Percentiles rank a stretch among this genome's conserved stretches.
These are phyloP conservation scores for Uncinocarpus reesii DNA, from an alignment of 2,329 filamentous ascomycete species.

Conservation along the genomic window DNA sequence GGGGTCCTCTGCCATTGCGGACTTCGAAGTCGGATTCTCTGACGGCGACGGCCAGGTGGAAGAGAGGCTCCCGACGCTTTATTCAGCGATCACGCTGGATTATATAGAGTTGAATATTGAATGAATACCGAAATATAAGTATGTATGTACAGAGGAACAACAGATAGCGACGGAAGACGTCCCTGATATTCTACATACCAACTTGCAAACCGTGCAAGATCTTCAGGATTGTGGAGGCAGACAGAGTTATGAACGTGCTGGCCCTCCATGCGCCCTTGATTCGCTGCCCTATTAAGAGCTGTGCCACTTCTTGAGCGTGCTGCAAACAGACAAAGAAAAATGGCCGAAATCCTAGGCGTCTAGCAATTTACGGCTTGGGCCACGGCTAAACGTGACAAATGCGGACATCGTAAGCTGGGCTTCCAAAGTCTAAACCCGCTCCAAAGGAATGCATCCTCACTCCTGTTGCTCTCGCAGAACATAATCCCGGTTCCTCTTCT, in stretches of 20 bases:
- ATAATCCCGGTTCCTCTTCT: neutral
- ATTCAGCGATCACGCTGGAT: no score
- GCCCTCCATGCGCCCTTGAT: neutral
- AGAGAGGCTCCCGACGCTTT: no score
- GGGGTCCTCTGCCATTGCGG: neutral
- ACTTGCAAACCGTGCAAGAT: no score
- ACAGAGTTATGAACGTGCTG: neutral
- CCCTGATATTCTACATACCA: no score
- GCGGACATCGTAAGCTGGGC: neutral
- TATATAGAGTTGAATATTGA: no score
- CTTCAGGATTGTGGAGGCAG: neutral
- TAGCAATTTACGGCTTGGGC: neutral
- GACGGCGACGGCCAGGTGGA: no score
- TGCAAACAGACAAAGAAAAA: slow-evolving; percentile 8
- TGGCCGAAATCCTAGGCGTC: neutral
- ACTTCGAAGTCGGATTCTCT: neutral
- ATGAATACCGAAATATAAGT: no score
- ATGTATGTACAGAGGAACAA: no score
- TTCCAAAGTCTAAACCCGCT: no score
- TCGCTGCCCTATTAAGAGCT: slow-evolving; percentile 4
- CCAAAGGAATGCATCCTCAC: no score
- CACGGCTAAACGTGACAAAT: neutral
- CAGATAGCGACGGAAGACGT: no score
- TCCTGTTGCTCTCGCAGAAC: neutral
- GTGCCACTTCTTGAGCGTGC: slow-evolving; percentile 1